Conservation (phyloP, 164 flowering plant species). For the Houttuynia cordata region DNA sequence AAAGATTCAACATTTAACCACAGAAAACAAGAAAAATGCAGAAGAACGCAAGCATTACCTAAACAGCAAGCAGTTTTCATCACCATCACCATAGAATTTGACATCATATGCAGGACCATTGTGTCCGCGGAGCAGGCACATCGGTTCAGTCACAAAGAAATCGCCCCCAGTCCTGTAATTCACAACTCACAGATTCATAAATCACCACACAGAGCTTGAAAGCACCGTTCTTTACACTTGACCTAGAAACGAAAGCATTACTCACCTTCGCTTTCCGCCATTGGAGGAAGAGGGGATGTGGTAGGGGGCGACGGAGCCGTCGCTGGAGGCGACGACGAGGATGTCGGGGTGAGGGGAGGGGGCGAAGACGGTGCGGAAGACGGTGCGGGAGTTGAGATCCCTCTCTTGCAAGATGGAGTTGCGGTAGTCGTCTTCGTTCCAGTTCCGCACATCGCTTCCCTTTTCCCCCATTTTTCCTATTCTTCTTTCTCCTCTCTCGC, state of each 20-base stretch:
- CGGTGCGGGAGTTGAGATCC: constrained; percentile 53
- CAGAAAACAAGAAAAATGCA: neutral
- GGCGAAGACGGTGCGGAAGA: constrained; percentile 68
- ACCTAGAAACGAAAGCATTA: too few species aligned
- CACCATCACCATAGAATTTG: constrained; percentile 63
- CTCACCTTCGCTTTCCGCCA: too few species aligned
- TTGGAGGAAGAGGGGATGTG: constrained; percentile 51
- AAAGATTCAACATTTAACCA: neutral
- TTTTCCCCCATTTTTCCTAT: too few species aligned
- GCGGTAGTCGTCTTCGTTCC: constrained; percentile 77
- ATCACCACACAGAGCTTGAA: neutral
- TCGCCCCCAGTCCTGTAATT: constrained; percentile 17
- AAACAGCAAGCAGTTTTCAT: constrained; percentile 32
- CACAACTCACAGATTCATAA: neutral
- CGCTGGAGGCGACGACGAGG: constrained; percentile 79
- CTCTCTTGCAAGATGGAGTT: constrained; percentile 48
- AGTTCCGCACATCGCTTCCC: constrained; percentile 48
- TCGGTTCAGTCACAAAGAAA: constrained; percentile 45
- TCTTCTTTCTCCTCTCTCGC: too few species aligned
- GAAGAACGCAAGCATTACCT: constrained; percentile 10
- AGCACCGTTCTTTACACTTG: neutral
- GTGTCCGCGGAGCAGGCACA: constrained; percentile 49
- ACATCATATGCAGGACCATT: constrained; percentile 93
- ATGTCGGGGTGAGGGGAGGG: constrained; percentile 54
- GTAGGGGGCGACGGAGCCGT: constrained; percentile 80